Conservation (phyloP, 2,329 filamentous ascomycete genomes). For the Ophiocordyceps sinensis region DNA sequence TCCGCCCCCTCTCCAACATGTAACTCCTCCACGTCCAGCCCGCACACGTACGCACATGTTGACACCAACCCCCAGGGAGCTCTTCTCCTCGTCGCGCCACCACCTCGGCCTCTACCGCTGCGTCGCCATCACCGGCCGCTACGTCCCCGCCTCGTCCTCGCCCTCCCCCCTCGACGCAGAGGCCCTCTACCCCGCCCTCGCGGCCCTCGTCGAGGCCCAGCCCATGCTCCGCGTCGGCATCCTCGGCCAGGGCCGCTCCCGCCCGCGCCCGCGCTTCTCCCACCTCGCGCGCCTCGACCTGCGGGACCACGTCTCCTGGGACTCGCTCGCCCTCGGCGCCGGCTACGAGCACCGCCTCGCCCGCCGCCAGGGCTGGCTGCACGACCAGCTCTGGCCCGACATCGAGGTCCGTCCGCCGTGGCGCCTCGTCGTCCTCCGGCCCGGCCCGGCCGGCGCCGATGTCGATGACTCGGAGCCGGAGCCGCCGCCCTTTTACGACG, state of each 20-base stretch:
- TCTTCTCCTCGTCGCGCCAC: constrained; percentile 30
- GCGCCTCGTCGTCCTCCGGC: constrained; percentile 26
- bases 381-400: constrained; percentile 26
- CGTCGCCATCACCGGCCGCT: constrained; percentile 30
- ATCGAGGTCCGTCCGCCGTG: constrained; percentile 28
- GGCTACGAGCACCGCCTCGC: constrained; percentile 18
- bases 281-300: constrained; percentile 28
- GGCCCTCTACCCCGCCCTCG: constrained; percentile 16
- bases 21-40: too few relatives aligned
- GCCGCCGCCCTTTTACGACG: constrained; percentile 16
- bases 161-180: constrained; percentile 17
- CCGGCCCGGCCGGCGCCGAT: constrained; percentile 1
- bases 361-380: constrained; percentile 20
- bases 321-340: constrained; percentile 8
- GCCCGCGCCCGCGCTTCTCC: constrained; percentile 24
- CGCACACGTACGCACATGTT: too few relatives aligned
- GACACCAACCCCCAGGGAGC: too few relatives aligned
- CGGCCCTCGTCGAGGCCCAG: constrained; percentile 25
- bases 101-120: constrained; percentile 30
- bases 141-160: constrained; percentile 18
- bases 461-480: not conserved
- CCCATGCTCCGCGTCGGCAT: constrained; percentile 35
- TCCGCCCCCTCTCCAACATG: constrained; percentile 2
- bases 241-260: constrained; percentile 23
- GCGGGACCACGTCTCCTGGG: constrained; percentile 24